phyloP scores from a whole-genome alignment of 2,329 filamentous ascomycete species.

The Furcasterigmium furcatum region DNA sequence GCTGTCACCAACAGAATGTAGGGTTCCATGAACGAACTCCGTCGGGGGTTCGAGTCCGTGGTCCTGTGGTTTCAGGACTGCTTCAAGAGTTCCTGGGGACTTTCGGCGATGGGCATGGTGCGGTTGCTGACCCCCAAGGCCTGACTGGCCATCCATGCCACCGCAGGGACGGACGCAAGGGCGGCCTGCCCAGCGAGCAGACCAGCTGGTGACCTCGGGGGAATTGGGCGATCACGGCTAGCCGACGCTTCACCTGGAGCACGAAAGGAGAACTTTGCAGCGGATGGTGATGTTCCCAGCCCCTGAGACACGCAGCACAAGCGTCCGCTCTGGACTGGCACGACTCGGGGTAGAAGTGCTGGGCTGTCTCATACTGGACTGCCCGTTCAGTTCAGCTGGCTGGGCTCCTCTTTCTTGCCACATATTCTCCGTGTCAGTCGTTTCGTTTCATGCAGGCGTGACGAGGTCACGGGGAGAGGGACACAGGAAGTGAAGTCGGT shows the following conservation, averaged over 20 bases:
- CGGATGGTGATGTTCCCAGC: neutral
- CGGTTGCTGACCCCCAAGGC: neutral
- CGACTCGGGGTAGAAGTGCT: too few species aligned
- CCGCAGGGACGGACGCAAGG: neutral
- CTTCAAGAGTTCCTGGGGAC: constrained; percentile 27
- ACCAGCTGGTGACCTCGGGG: too few species aligned
- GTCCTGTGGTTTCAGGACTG: constrained; percentile 44
- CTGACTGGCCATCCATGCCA: neutral
- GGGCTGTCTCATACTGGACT: too few species aligned
- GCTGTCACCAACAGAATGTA: too few species aligned
- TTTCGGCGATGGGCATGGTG: neutral
- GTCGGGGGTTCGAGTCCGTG: too few species aligned
- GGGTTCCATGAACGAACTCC: too few species aligned
- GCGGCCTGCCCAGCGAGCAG: neutral
- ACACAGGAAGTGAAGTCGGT: too few species aligned
- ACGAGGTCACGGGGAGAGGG: too few species aligned
- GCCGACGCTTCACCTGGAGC: neutral
- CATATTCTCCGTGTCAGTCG: neutral
- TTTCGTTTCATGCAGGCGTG: neutral
- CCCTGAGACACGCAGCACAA: neutral
- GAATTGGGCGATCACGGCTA: neutral
- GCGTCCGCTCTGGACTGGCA: too few species aligned
- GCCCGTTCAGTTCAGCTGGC: too few species aligned
- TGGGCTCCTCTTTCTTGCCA: too few species aligned
- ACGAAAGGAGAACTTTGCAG: neutral